Conservation (phyloP, 2,329 filamentous ascomycete species). For the Volutella citrinella region DNA sequence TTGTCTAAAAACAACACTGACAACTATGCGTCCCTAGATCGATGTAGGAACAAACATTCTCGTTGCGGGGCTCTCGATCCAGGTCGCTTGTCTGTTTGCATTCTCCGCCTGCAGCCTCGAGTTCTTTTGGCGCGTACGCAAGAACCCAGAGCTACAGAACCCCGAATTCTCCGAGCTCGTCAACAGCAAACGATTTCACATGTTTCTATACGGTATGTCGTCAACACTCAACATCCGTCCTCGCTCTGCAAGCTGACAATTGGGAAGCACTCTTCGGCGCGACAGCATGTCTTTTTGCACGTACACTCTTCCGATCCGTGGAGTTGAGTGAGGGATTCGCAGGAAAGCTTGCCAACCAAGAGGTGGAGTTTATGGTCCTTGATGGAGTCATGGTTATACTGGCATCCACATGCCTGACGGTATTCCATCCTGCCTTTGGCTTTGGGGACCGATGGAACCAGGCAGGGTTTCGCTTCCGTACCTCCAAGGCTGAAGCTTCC, state of each 20-base stretch:
- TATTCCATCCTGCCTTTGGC: slow-evolving; percentile 15
- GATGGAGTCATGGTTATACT: slow-evolving; percentile 18
- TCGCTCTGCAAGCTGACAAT: slow-evolving; percentile 1
- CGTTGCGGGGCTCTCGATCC: slow-evolving; percentile 15
- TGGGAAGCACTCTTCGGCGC: slow-evolving; percentile 5
- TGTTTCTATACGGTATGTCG: slow-evolving; percentile 11
- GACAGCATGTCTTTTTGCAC: slow-evolving; percentile 9
- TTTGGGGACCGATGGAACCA: slow-evolving; percentile 13
- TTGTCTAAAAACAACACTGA: background rate
- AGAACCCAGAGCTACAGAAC: slow-evolving; percentile 8
- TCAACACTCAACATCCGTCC: background rate
- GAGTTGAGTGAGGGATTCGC: slow-evolving; percentile 16
- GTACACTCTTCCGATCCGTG: slow-evolving; percentile 15
- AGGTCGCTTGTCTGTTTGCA: slow-evolving; percentile 14
- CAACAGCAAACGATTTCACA: slow-evolving; percentile 9
- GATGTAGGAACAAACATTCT: slow-evolving; percentile 15
- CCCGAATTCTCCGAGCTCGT: slow-evolving; percentile 11
- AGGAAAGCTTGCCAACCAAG: slow-evolving; percentile 14
- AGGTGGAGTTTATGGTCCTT: slow-evolving; percentile 16
- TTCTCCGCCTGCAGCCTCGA: slow-evolving; percentile 16
- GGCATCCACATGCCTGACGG: slow-evolving; percentile 9
- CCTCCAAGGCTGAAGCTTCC: slow-evolving; percentile 7
- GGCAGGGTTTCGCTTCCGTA: slow-evolving; percentile 12
- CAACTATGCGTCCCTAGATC: slow-evolving; percentile 1
- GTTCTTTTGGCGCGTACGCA: slow-evolving; percentile 15